phyloP scores from a whole-genome alignment of 768 basidiomycete species.

The Zangia roseola region DNA sequence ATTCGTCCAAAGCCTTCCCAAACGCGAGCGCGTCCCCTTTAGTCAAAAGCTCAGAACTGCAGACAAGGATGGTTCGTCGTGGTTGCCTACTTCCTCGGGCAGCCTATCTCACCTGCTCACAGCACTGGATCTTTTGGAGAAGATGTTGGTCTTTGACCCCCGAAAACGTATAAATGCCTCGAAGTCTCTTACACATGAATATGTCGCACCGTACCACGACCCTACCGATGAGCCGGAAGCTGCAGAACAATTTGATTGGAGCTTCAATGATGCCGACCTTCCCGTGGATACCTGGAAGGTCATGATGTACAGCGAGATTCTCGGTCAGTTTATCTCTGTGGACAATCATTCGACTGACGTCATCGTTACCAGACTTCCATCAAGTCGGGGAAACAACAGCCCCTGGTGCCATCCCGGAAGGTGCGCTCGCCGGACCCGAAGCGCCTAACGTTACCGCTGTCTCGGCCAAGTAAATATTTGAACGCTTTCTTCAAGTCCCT shows the following conservation, averaged over 20 bases:
- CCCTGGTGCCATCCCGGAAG: constrained; percentile 46
- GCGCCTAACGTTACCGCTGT: constrained; percentile 16
- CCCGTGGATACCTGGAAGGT: constrained; percentile 99
- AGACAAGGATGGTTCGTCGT: constrained; percentile 73
- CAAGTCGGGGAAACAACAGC: constrained; percentile 61
- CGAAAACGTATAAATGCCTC: constrained; percentile 94
- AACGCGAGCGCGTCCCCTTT: constrained; percentile 94
- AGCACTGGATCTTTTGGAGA: constrained; percentile 95
- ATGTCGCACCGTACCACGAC: constrained; percentile 97
- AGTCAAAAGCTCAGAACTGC: constrained; percentile 86
- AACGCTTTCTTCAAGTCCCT: neutral
- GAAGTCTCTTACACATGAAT: constrained; percentile 86
- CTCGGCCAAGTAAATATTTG: constrained; percentile 13
- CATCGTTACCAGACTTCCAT: constrained; percentile 62
- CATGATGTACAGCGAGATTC: constrained; percentile 99
- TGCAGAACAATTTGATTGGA: constrained; percentile 96
- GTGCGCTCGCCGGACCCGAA: constrained; percentile 69
- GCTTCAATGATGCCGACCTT: constrained; percentile 98
- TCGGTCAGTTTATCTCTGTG: constrained; percentile 54
- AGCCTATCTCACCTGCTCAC: constrained; percentile 4
- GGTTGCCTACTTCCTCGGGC: neutral
- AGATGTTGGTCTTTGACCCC: constrained; percentile 99
- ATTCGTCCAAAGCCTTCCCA: constrained; percentile 97
- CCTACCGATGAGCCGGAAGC: constrained; percentile 96
- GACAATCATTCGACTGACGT: neutral